A percentile compares a stretch with the other conserved stretches of the same genome.
phyloP scores from a whole-genome alignment of 179 eudicot species.

The Nepenthes alata region DNA sequence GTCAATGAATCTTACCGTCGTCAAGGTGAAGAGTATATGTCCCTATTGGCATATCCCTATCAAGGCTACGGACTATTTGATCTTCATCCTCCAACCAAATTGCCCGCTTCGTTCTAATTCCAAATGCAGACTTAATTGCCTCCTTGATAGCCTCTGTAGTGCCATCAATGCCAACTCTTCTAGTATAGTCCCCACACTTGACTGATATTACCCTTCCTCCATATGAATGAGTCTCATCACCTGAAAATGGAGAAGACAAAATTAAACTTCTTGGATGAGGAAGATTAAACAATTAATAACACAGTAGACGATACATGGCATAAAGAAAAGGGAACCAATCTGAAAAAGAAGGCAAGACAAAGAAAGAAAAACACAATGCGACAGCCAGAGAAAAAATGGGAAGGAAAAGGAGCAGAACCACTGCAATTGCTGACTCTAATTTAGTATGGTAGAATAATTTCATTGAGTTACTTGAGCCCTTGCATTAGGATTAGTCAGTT shows the following conservation, averaged over 20 bases:
- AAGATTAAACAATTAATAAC: too few relatives aligned
- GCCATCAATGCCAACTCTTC: slow-evolving; percentile 75
- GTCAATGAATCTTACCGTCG: slow-evolving; percentile 34
- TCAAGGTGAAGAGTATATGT: slow-evolving; percentile 72
- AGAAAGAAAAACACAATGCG: too few relatives aligned
- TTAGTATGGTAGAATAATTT: too few relatives aligned
- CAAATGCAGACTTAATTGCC: slow-evolving; percentile 67
- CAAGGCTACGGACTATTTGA: slow-evolving; percentile 57
- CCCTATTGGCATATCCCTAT: slow-evolving; percentile 76
- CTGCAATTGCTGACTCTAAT: too few relatives aligned
- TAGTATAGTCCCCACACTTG: slow-evolving; percentile 62
- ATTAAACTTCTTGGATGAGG: too few relatives aligned
- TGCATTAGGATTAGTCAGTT: too few relatives aligned
- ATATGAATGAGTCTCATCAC: slow-evolving; percentile 41
- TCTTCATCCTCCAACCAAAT: slow-evolving; percentile 93
- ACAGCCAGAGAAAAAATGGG: too few relatives aligned
- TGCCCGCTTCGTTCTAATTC: slow-evolving; percentile 66
- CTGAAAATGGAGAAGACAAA: slow-evolving; percentile 14
- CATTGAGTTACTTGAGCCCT: too few relatives aligned
- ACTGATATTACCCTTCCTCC: slow-evolving; percentile 72
- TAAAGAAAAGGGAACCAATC: too few relatives aligned
- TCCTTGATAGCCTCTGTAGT: slow-evolving; percentile 74
- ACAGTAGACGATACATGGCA: too few relatives aligned
- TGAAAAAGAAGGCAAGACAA: too few relatives aligned
- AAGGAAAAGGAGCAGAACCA: too few relatives aligned